Evolutionary conservation across 2,329 filamentous ascomycete genomes (phyloP), one percentile per base, ranked within the genome.

Genomic region (Epichloe uncinata): DNA sequence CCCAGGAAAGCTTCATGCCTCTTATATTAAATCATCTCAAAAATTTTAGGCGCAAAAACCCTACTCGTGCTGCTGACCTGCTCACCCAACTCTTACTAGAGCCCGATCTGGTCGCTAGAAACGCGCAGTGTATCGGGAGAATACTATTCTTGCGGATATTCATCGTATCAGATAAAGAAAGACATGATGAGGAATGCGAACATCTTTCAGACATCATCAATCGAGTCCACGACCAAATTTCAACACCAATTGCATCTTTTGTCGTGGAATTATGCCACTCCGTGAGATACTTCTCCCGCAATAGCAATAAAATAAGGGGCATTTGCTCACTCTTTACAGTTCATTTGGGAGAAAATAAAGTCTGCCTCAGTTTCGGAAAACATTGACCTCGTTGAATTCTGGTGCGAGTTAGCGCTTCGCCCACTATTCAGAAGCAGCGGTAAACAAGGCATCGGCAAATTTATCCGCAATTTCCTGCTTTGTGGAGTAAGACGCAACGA

Each of bases 341-440:
- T 95, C 3, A 67, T 95, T 3, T 96, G 89, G 88, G 93, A 88
- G 65, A 77, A 74, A 26, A 71, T 86, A n/a, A 84, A 89, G 48
- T 65, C 71, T 1, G 70, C 71, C 13, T 79, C 78, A 53, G 66
- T 66, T 1, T 71, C 76, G 34, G 69, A 73, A 2, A 66, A 79
- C 15, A 77, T 75, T 49, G 68, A 72, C 2, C 55, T 70, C 13
- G 77, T 84, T 1, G 76, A 84, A 54, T 66, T 70, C 47, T 96
- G 87, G 88, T 94, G 87, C 57, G 72, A 65, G 7, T 61, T 88
- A 16, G 82, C 85, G 0, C 69, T 85, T 12, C 82, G 89, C 58
- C 62, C 69, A 0, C 59, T 87, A 0, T 89, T 96, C 55, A 67
- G 74, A 12, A 77, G 77, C 46, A 77, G 79, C 20, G 83, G 85